phyloP scores from a whole-genome alignment of 371 early-diverging fungal genomes.

The Coemansia sp. region DNA sequence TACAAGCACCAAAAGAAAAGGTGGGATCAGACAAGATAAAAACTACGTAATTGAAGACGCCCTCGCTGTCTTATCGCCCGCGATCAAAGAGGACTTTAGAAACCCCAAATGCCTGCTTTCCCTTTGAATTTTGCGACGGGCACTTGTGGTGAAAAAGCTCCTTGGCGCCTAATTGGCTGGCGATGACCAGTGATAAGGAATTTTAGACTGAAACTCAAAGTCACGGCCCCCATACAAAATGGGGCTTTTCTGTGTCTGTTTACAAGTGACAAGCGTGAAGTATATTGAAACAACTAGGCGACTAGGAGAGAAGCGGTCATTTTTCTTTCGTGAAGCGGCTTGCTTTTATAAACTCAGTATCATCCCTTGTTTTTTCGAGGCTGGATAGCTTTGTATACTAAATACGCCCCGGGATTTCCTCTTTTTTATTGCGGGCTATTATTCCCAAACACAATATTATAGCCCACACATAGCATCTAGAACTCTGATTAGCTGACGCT shows the following conservation, averaged over 20 bases:
- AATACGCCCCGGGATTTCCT: not conserved
- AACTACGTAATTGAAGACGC: too few relatives aligned
- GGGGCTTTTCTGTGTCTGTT: not conserved
- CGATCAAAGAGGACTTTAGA: too few relatives aligned
- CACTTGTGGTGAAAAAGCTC: too few relatives aligned
- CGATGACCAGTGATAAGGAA: too few relatives aligned
- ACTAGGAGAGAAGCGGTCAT: not conserved
- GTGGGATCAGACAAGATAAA: too few relatives aligned
- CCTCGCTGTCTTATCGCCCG: too few relatives aligned
- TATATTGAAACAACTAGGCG: not conserved
- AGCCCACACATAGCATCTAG: not conserved
- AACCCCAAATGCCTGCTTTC: too few relatives aligned
- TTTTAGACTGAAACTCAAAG: too few relatives aligned
- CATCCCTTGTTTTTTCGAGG: not conserved
- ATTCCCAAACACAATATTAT: not conserved
- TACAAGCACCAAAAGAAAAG: too few relatives aligned
- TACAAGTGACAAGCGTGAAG: not conserved
- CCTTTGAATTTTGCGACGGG: too few relatives aligned
- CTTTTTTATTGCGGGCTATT: not conserved
- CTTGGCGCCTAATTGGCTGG: too few relatives aligned
- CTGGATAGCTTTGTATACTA: not conserved
- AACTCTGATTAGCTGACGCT: not conserved
- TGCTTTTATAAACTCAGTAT: not conserved
- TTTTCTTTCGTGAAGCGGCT: not conserved
- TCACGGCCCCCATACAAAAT: too few relatives aligned